Percentiles rank a stretch among this genome's conserved stretches.
phyloP scores from a whole-genome alignment of 2,329 filamentous ascomycete species.

The Aspergillus thermomutatus region DNA sequence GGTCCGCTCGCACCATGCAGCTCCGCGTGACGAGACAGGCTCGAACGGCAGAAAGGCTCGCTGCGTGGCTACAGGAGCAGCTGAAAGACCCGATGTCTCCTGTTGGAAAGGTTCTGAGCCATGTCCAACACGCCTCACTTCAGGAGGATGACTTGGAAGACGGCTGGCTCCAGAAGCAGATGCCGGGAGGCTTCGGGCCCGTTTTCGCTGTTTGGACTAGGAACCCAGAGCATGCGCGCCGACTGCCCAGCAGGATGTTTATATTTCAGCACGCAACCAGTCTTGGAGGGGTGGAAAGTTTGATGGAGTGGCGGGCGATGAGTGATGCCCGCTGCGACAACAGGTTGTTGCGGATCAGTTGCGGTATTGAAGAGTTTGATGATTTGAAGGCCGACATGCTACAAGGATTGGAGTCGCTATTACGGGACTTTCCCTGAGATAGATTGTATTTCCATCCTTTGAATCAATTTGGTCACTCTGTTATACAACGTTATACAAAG shows the following conservation, averaged over 20 bases:
- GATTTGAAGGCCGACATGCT: conserved; percentile 75
- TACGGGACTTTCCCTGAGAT: neutral
- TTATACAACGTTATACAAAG: neutral
- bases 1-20: conserved; percentile 79
- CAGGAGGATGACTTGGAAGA: conserved; percentile 53
- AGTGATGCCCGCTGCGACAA: conserved; percentile 70
- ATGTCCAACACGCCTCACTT: conserved; percentile 73
- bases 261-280: conserved; percentile 95
- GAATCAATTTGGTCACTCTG: neutral
- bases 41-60: conserved; percentile 57
- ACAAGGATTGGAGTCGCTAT: conserved; percentile 53
- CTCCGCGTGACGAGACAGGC: conserved; percentile 74
- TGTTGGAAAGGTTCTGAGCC: conserved; percentile 52
- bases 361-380: conserved; percentile 79
- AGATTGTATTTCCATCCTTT: neutral
- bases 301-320: conserved; percentile 96
- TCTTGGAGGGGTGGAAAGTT: conserved; percentile 85
- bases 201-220: conserved; percentile 75
- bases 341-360: conserved; percentile 71
- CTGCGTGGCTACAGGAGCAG: conserved; percentile 64
- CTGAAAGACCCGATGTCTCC: conserved; percentile 37
- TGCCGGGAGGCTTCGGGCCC: conserved; percentile 85
- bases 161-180: conserved; percentile 76
- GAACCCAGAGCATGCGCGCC: conserved; percentile 57
- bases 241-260: conserved; percentile 70